Evolutionary conservation across 352 stramenopile genomes (phyloP).

Genomic region (Globisporangium orthogonon): DNA sequence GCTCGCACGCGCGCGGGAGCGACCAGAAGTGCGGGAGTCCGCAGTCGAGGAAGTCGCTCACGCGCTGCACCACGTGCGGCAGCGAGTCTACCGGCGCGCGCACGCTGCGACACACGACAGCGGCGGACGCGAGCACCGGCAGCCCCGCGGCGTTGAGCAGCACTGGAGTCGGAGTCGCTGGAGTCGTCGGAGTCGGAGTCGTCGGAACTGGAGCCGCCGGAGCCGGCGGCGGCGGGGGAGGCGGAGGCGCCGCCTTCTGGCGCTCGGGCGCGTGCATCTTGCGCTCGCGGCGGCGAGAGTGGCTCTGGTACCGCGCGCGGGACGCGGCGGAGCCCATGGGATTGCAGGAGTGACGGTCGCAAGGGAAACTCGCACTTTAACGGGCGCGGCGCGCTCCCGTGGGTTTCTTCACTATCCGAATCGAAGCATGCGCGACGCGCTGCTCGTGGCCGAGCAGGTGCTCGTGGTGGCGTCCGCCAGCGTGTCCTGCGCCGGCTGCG

Average conservation of each 20-base stretch:
- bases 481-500: constrained; percentile 60
- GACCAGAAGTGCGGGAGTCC: constrained; percentile 10
- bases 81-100: constrained; percentile 4
- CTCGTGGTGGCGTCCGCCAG: constrained; percentile 41
- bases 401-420: not conserved
- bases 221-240: not conserved
- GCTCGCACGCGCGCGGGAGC: constrained; percentile 9
- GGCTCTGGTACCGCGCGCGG: not conserved
- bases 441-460: constrained; percentile 37
- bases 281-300: not conserved
- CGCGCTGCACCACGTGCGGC: constrained; percentile 10
- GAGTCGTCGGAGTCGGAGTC: too few relatives aligned
- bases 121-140: constrained; percentile 7
- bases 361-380: not conserved
- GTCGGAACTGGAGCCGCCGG: too few relatives aligned
- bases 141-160: constrained; percentile 6
- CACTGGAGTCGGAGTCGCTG: not conserved
- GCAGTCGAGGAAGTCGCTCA: constrained; percentile 13
- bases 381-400: not conserved
- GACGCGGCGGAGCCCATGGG: constrained; percentile 6
- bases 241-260: too few relatives aligned
- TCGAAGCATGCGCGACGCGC: not conserved
- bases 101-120: constrained; percentile 9
- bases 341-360: not conserved
- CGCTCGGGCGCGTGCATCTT: not conserved